Evolutionary conservation across 139 green algal genomes (phyloP).

Genomic region (Coccomyxa sp.): DNA sequence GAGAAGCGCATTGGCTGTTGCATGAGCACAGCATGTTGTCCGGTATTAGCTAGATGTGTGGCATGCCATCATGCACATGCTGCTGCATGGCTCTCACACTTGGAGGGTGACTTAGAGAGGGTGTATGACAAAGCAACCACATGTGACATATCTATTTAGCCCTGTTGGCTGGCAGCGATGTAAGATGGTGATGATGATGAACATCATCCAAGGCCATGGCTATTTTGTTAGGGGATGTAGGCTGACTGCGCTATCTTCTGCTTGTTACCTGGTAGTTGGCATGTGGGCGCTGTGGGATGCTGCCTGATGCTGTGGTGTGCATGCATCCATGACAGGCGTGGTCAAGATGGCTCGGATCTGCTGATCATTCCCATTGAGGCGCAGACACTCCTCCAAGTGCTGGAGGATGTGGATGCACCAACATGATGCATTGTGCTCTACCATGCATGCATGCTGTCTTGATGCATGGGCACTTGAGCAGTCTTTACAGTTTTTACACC

Average conservation of each 20-base stretch:
- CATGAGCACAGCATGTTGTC: not conserved
- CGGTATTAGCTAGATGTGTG: not conserved
- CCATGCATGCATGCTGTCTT: too few species aligned
- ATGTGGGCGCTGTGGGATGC: not conserved
- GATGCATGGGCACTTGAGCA: too few species aligned
- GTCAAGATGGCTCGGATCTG: conserved; percentile 49
- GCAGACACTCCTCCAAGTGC: conserved; percentile 26
- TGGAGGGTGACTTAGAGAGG: not conserved
- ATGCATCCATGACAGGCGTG: conserved; percentile 16
- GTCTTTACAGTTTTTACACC: too few species aligned
- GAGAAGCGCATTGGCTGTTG: not conserved
- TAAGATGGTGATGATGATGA: not conserved
- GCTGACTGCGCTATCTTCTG: not conserved
- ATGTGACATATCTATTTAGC: too few species aligned
- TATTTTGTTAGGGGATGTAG: not conserved
- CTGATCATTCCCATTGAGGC: conserved; percentile 53
- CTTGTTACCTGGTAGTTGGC: not conserved
- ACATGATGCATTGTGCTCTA: not conserved
- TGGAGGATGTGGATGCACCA: conserved; percentile 30
- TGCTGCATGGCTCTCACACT: not conserved
- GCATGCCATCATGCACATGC: not conserved
- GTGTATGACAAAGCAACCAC: not conserved
- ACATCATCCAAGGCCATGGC: not conserved
- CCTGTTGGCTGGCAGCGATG: too few species aligned
- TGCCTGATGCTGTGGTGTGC: not conserved